Conservation (phyloP, 805 yeast genomes). For the Candida verbasci region DNA sequence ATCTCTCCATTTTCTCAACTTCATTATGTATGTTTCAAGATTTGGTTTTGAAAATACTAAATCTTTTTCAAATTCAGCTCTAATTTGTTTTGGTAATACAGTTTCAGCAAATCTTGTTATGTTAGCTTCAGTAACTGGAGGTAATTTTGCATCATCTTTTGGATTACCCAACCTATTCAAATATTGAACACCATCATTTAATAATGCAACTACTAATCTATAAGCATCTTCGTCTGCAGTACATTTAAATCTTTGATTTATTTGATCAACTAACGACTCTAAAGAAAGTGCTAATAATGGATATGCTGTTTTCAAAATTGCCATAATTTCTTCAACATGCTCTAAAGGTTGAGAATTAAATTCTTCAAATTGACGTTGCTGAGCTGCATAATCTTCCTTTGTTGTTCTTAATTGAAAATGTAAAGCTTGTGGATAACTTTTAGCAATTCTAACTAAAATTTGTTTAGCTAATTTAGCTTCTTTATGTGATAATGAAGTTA, state of each 20-base stretch:
- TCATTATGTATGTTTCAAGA: slow-evolving; percentile 77
- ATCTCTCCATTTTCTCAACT: slow-evolving; percentile 88
- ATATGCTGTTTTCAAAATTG: slow-evolving; percentile 92
- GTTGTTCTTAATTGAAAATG: slow-evolving; percentile 95
- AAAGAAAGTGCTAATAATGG: slow-evolving; percentile 88
- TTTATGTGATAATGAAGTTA: slow-evolving; percentile 83
- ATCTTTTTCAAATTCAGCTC: slow-evolving; percentile 89
- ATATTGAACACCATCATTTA: slow-evolving; percentile 91
- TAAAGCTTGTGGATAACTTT: slow-evolving; percentile 94
- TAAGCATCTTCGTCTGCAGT: slow-evolving; percentile 96
- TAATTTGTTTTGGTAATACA: slow-evolving; percentile 80
- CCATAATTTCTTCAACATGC: slow-evolving; percentile 87
- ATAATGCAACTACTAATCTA: slow-evolving; percentile 82
- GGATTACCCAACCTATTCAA: slow-evolving; percentile 84
- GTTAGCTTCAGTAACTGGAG: slow-evolving; percentile 87
- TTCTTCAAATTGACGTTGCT: slow-evolving; percentile 67
- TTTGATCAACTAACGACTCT: slow-evolving; percentile 94
- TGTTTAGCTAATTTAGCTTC: slow-evolving; percentile 89
- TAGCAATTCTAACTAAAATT: slow-evolving; percentile 86
- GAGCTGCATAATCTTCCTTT: slow-evolving; percentile 84
- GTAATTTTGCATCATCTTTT: slow-evolving; percentile 80
- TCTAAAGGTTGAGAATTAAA: slow-evolving; percentile 77
- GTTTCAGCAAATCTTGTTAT: slow-evolving; percentile 88
- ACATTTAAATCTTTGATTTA: slow-evolving; percentile 87
- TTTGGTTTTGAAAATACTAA: slow-evolving; percentile 84